Base-by-base conservation (phyloP, 2,329 filamentous ascomycete genomes). In the Stachybotrys chlorohalonatus region DNA sequence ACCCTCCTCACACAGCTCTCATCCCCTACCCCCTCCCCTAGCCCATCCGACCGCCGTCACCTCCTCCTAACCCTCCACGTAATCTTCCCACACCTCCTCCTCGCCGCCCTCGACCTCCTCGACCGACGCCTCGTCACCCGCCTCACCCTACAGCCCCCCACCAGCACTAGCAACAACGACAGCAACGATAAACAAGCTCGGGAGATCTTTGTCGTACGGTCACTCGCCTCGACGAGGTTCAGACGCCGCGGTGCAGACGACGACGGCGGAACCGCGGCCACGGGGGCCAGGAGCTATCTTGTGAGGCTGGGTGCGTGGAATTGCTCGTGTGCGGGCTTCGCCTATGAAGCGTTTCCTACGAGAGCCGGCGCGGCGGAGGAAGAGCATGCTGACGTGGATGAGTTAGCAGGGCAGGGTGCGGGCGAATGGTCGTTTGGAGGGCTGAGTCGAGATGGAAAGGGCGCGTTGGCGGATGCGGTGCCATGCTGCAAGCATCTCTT, bases 401-500 rank as follows among this genome's bases (percentile, higher is more conserved):
- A 7, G 47, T 13, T 11, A 31, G 11, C 46, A 49, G 47, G 17
- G 17, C 47, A 30, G 24, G 8, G 36, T 9, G 13, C 36, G 13
- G 36, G 13, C 36, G 36, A 47, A 59, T 71, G 72, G 67, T 56
- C 63, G 31, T 82, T 83, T 60, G 82, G 83, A 1, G 82, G 82
- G 0, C 52, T 78, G 53, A 75, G 73, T 54, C 51, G 70, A 3
- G 73, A 75, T 54, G 66, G 69, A 1, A 47, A 56, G 6, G 61
- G 58, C 2, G 64, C 59, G 7, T 63, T 62, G 4, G 64, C 58
- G 1, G 65, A 61, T 9, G 65, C 70, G 45, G 72, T 79, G 55
- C 80, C 83, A 62, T 89, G 71, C 54, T 99, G 93, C 68, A 96
- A 96, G 72, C 93, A 99, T 70, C 70, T 97, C 6, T 79, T 97